phyloP scores from a whole-genome alignment of 345 rosid species.

The Hirschfeldia incana region DNA sequence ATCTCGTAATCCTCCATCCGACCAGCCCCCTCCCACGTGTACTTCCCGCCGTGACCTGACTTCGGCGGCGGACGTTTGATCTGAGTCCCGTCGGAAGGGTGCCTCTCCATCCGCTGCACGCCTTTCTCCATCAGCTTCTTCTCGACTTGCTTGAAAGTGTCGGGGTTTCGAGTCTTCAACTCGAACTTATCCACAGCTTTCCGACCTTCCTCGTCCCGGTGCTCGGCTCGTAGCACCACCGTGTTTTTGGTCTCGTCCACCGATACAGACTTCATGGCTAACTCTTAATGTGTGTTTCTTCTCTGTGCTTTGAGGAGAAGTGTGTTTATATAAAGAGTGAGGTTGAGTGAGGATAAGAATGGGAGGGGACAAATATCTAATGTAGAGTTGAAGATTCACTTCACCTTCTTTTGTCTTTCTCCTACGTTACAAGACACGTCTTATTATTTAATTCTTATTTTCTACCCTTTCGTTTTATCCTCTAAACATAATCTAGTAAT shows the following conservation, averaged over 20 bases:
- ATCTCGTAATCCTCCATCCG: conserved; percentile 55
- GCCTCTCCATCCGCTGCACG: conserved; percentile 71
- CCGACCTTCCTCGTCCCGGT: conserved; percentile 51
- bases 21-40: conserved; percentile 84
- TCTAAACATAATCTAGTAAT: background rate
- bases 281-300: background rate
- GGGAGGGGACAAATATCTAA: conserved; percentile 20
- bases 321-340: conserved; percentile 11
- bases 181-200: conserved; percentile 52
- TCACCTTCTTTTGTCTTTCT: conserved; percentile 11
- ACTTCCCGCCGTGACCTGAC: conserved; percentile 85
- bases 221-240: conserved; percentile 49
- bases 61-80: conserved; percentile 60
- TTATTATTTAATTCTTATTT: background rate
- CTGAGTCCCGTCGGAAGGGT: conserved; percentile 60
- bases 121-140: conserved; percentile 74
- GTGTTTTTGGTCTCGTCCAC: conserved; percentile 47
- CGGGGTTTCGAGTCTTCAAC: conserved; percentile 47
- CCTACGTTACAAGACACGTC: conserved; percentile 19
- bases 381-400: conserved; percentile 21
- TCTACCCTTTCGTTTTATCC: background rate
- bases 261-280: conserved; percentile 35
- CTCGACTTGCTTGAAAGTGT: conserved; percentile 63
- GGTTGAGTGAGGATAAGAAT: background rate
- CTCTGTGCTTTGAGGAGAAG: background rate